Percentiles rank a stretch among this genome's conserved stretches.
Evolutionary conservation across 2,329 filamentous ascomycete species (phyloP).

Genomic region (Zarea fungicola): DNA sequence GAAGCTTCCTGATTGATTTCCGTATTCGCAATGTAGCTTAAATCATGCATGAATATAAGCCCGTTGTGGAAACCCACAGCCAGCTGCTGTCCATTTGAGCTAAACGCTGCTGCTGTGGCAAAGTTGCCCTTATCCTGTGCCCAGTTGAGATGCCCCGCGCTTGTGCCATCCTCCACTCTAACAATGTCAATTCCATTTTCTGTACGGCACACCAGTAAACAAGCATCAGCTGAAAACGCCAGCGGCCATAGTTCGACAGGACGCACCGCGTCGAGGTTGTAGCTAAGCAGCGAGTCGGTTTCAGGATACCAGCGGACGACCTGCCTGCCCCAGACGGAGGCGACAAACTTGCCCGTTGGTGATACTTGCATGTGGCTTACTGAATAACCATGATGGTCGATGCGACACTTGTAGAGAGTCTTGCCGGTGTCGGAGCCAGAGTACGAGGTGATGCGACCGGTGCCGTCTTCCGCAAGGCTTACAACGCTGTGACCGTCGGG

Average conservation of each 20-base stretch:
- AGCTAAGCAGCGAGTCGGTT: slow-evolving; percentile 17
- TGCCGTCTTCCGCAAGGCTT: not conserved
- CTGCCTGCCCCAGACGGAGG: slow-evolving; percentile 22
- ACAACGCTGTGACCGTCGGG: not conserved
- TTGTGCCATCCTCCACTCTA: not conserved
- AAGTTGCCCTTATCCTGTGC: not conserved
- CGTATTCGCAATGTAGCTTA: not conserved
- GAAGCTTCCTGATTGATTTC: not conserved
- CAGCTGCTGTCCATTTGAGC: not conserved
- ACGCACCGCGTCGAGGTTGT: slow-evolving; percentile 20
- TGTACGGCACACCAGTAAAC: slow-evolving; percentile 21
- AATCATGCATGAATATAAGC: not conserved
- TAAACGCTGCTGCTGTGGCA: not conserved
- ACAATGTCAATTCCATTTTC: slow-evolving; percentile 22
- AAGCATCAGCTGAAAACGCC: slow-evolving; percentile 22
- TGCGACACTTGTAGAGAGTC: not conserved
- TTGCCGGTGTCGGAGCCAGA: not conserved
- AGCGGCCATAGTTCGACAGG: slow-evolving; percentile 23
- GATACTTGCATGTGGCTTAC: not conserved
- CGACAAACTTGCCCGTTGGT: slow-evolving; percentile 20
- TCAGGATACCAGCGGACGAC: slow-evolving; percentile 22
- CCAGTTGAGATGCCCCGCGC: not conserved
- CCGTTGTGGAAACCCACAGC: not conserved
- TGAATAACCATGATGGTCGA: not conserved
- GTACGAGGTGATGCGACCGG: not conserved